A percentile compares a stretch with the other conserved stretches of the same genome.
Evolutionary conservation across 768 basidiomycete genomes (phyloP).

Genomic region (Boletus insuetus): DNA sequence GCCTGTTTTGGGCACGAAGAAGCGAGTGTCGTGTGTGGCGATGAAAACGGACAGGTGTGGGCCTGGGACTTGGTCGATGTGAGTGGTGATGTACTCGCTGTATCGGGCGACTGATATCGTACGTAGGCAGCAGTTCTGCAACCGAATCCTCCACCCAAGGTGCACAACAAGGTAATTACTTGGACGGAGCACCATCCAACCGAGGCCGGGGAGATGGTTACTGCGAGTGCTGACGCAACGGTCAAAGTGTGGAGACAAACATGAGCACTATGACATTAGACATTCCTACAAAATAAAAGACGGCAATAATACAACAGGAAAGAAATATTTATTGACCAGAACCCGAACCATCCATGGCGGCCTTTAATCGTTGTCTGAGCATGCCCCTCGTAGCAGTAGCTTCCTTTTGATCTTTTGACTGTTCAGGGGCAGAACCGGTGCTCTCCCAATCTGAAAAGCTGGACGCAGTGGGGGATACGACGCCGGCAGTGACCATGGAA

Average conservation of each 20-base stretch:
- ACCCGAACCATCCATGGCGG: slow-evolving; percentile 28
- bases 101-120: slow-evolving; percentile 1
- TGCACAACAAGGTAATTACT: slow-evolving; percentile 81
- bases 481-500: slow-evolving; percentile 26
- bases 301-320: slow-evolving; percentile 22
- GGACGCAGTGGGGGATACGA: slow-evolving; percentile 28
- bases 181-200: slow-evolving; percentile 91
- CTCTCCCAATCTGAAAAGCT: slow-evolving; percentile 31
- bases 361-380: slow-evolving; percentile 31
- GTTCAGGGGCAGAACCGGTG: slow-evolving; percentile 23
- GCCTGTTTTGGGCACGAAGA: slow-evolving; percentile 84
- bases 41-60: slow-evolving; percentile 88
- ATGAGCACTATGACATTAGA: slow-evolving; percentile 6
- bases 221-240: slow-evolving; percentile 87
- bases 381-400: slow-evolving; percentile 10
- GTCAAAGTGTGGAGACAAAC: slow-evolving; percentile 83
- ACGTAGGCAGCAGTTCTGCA: slow-evolving; percentile 64
- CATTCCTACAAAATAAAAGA: background rate
- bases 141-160: slow-evolving; percentile 72
- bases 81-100: slow-evolving; percentile 22
- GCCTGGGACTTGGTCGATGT: slow-evolving; percentile 93
- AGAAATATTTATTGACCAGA: slow-evolving; percentile 16
- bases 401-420: slow-evolving; percentile 19
- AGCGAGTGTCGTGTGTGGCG: slow-evolving; percentile 79
- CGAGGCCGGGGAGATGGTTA: slow-evolving; percentile 80